Base-by-base conservation (phyloP, 345 rosid species). In the Chamaenerion angustifolium region DNA sequence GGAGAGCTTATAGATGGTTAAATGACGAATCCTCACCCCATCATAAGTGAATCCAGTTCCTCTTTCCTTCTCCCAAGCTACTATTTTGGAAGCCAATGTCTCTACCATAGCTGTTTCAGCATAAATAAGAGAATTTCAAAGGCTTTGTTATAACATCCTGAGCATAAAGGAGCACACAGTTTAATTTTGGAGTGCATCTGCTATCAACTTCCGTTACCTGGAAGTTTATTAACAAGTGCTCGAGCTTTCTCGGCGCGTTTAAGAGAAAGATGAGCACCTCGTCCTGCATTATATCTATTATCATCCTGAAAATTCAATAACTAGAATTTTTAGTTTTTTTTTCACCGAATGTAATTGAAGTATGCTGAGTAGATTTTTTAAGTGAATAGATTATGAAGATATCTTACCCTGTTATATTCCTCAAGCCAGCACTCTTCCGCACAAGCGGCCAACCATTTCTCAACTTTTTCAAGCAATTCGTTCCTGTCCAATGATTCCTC, bases 221-320 rank as follows among this genome's bases (percentile, higher is more conserved):
- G 95, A 60, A 93, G 83, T 66, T 93, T 93, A 64, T 69, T 83
- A 57, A 85, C 95, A 63, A 93, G 72, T 16, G 81, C 56, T 60
- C 99, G 99, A 58, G 99, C 99, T 73, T 88, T 93, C 70, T 88
- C 99, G 52, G 99, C 99, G 58, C 95, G 96, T 59, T 88, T 93
- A 51, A 88, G 88, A 37, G 72, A 81, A 61, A 93, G 90, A 72
- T 93, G 99, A 68, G 97, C 86, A 46, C 99, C 99, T 76, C 71
- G 76, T 54, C 97, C 97, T 54, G 99, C 95, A 67, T 85, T 88
- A 57, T 93, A 93, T 70, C 95, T 61, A 68, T 93, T 93, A 16
- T 88, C 94, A 47, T 93, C 99, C 99, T 93, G 73, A 58, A 50
- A 17, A 23, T 46, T 41, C 27, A 23, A 23, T 62, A 60, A 64